Evolutionary conservation across 176 grass and related monocot genomes (phyloP), one percentile per base, ranked within the genome.

Genomic region (Eragrostis nindensis): DNA sequence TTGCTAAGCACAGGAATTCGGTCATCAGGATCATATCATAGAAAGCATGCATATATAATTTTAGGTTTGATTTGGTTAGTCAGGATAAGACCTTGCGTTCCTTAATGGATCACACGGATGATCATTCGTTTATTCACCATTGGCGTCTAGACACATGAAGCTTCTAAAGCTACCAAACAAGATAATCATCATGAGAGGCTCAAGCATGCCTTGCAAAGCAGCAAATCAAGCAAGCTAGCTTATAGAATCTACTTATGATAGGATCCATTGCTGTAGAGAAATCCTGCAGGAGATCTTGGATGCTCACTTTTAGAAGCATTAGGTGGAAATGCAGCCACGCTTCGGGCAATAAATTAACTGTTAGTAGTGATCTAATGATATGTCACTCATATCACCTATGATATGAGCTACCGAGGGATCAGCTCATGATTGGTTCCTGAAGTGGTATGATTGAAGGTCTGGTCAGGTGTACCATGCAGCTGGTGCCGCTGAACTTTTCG

Each of bases 281-380:
- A 81, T 86, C 85, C n/a, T 75, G 30, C 50, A 76, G 71, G 65
- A 74, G 77, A 86, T 81, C 72, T 86, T 24, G 40, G 48, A 48
- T 80, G 60, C 40, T 73, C 66, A 26, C 42, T 81, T 68, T 81
- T 48, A 44, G 52, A 81, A 42, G 71, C 78, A 75, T 75, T 86
- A 62, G 78, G 78, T 86, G 71, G 48, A 86, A 86, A 81, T 42
- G 29, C 60, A 30, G 27, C 43, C 63, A 30, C 60, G 71, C 44
- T 69, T 75, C 49, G 26, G 49, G 50, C 84, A 71, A 70, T 81
- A 86, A 69, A 68, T 30, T 69, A 80, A 68, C 78, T n/a, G 76
- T 57, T 43, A 59, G 10, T 22, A 39, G 68, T 74, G 61, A 69
- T 21, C 53, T 60, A 70, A 84, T 67, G 62, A 44, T 84, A 4